Evolutionary conservation across 805 yeast genomes (phyloP), one percentile per base, ranked within the genome.

Genomic region (Metschnikowia borealis): DNA sequence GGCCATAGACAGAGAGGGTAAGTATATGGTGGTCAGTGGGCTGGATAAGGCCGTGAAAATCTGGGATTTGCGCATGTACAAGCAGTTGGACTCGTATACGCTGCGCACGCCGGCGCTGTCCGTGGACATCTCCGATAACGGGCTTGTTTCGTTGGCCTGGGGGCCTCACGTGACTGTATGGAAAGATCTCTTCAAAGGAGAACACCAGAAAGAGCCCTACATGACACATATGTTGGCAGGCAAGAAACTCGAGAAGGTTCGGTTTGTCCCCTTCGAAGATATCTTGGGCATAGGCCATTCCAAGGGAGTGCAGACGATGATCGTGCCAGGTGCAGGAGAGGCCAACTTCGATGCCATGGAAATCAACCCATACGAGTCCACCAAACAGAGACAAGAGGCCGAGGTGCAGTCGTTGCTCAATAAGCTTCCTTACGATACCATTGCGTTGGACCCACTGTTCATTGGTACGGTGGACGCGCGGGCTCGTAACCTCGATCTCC

Each of bases 291-390:
- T 87, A 10, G 97, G 97, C 2, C 95, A 89, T 64, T 75, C 80
- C 46, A 68, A 71, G 1, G 63, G 97, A 41, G 76, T 90, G 38
- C 80, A 85, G n/a, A 84, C 94, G n/a, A 59, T 94, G 53, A 85
- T 94, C 58, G 78, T 94, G 51, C 99, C 99, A 38, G 99, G 99
- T 23, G 76, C 97, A 38, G 99, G 99, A 74, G 99, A 94, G 72
- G 97, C 99, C 54, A 94, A 94, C 70, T 90, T 81, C 67, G 99
- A 94, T 73, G 90, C 98, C 2, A 69, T 90, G 66, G 99, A 94
- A 70, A 69, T 83, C 62, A 94, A 94, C 67, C 99, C 99, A 55
- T 94, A 78, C 70, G 96, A 89, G 68, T 81, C 96, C 8, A 82
- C 87, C 48, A 85, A 88, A 65, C 97, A 91, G 72, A 85, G 98